Evolutionary conservation across 129 eudicot species (phyloP), one percentile per base, ranked within the genome.

Genomic region (Sambucus nigra): DNA sequence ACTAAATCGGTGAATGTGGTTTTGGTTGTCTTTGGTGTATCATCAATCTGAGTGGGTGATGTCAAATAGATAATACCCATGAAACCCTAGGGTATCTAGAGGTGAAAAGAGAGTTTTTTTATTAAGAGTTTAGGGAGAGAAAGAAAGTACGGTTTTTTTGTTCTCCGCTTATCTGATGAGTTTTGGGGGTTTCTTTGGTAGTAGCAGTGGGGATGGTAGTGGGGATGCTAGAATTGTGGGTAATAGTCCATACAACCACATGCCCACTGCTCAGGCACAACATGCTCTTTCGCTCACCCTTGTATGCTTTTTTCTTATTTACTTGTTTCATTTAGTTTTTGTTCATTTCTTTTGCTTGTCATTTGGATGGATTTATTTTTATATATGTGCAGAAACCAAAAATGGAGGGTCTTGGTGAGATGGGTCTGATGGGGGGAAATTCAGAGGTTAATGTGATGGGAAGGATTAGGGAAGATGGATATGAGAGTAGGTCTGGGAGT

Each of bases 401-500:
- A 63, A 76, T 76, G 84, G 88, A 84, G 52, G 77, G 83, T 40
- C 69, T 67, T 76, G 73, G 82, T 46, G 94, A 76, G 19, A 83
- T 75, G 67, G 79, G 81, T 61, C 52, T 83, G 62, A 66, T 75
- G 11, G 77, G 77, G 18, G 93, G 63, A 59, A 75, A 60, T 61
- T 76, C 45, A 24, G 83, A 75, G 49, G 57, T 66, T 1, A 35
- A 15, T 19, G 75, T 67, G 18, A 59, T 75, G 53, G 74, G 67
- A 64, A 69, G 74, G 64, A 38, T 61, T 31, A 73, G 73, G 59
- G 94, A 80, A 18, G 94, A 84, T 38, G 94, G 73, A 56, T 69
- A 61, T 61, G 88, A 84, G 66, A 79, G 94, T 41, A 66, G 77
- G 78, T 81, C 83, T 32, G 84, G 81, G 17, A 79, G 87, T 69